Evolutionary conservation across 345 rosid genomes (phyloP).

Genomic region (Clausena lansium): DNA sequence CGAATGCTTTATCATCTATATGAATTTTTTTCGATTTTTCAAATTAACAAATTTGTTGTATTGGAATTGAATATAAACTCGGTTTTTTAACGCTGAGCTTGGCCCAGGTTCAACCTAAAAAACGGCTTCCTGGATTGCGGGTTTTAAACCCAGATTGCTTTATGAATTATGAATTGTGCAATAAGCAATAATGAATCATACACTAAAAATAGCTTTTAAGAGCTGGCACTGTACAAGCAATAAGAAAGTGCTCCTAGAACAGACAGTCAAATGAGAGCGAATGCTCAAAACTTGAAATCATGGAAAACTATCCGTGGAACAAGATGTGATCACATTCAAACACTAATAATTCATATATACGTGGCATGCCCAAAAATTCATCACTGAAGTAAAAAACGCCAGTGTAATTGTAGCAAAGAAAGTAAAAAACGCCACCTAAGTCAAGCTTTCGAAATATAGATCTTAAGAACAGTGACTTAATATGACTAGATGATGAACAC

Average conservation of each 20-base stretch:
- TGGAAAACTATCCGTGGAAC: background rate
- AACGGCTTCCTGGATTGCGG: too few species aligned
- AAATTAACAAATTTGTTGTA: too few species aligned
- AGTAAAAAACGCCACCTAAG: too few species aligned
- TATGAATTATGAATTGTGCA: background rate
- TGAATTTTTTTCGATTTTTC: too few species aligned
- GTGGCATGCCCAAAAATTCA: background rate
- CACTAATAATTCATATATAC: too few species aligned
- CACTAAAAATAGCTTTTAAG: background rate
- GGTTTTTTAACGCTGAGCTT: too few species aligned
- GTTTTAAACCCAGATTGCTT: too few species aligned
- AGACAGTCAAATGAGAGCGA: background rate
- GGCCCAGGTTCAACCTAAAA: too few species aligned
- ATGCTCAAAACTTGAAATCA: background rate
- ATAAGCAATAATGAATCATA: background rate
- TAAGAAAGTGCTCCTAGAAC: too few species aligned
- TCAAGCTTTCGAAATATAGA: background rate
- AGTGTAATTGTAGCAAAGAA: too few species aligned
- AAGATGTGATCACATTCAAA: background rate
- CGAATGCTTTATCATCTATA: too few species aligned
- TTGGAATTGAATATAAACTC: fast-evolving
- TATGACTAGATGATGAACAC: background rate
- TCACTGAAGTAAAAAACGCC: too few species aligned
- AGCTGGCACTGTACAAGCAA: background rate
- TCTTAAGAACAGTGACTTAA: background rate